Percentiles rank a stretch among this genome's conserved stretches.
These are phyloP conservation scores for Triangularia verruculosa DNA, from an alignment of 2,329 filamentous ascomycete species.

Conservation along the genomic window DNA sequence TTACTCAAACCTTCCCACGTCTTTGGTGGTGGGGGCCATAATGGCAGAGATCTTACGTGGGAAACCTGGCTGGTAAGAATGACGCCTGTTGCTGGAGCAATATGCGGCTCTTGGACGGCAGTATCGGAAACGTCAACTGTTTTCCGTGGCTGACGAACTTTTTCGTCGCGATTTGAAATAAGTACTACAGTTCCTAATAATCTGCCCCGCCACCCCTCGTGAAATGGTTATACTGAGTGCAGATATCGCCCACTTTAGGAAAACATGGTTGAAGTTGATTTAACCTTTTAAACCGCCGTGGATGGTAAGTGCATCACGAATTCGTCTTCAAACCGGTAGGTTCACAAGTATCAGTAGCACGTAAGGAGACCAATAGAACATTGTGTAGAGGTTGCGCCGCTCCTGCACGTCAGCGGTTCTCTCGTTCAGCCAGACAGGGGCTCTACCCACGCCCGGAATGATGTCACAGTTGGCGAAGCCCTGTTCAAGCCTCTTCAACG, in stretches of 20 bases:
- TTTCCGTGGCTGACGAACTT: too few relatives aligned
- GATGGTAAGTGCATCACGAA: too few relatives aligned
- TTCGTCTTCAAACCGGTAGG: too few relatives aligned
- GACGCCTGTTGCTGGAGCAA: not conserved
- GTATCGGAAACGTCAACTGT: too few relatives aligned
- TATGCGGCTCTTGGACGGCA: not conserved
- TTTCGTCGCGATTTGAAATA: too few relatives aligned
- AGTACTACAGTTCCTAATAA: too few relatives aligned
- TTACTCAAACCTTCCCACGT: too few relatives aligned
- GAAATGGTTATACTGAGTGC: not conserved
- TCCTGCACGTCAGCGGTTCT: not conserved
- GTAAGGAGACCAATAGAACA: not conserved
- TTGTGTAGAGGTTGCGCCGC: not conserved
- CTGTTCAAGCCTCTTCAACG: not conserved
- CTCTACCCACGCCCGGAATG: not conserved
- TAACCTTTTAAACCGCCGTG: not conserved
- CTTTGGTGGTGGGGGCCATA: not conserved
- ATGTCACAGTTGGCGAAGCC: not conserved
- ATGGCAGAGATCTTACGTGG: not conserved
- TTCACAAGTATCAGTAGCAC: too few relatives aligned
- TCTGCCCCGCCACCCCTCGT: not conserved
- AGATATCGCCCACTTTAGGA: not conserved
- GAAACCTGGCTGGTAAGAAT: too few relatives aligned
- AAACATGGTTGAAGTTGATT: not conserved
- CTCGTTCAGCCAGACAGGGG: slow-evolving; percentile 1